Base-by-base conservation (phyloP, 495 filamentous ascomycete species). In the Cladorrhinum samala region DNA sequence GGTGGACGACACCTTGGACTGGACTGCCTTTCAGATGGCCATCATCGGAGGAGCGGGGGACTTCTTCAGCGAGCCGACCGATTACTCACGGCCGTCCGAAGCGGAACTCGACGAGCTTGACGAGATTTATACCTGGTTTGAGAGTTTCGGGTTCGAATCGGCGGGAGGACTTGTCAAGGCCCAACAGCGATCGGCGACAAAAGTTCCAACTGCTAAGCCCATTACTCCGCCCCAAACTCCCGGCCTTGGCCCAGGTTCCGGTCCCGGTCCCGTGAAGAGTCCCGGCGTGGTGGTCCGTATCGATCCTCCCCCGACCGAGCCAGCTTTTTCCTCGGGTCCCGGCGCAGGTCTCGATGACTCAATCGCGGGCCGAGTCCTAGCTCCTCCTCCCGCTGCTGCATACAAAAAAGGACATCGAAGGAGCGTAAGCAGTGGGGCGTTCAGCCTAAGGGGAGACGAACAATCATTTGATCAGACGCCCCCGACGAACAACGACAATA, bases 21-120 rank as follows among this genome's bases (percentile, higher is more conserved):
- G 75, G 77, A 78, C 76, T 17, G 77, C 77, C 9, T 79, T 78
- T 56, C 77, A 81, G 58, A 78, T 79, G 66, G 76, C 78, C 8
- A 78, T 80, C 42, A 63, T 71, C 0, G 76, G 77, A 20, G 74
- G 71, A 5, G 69, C 69, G 14, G 73, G 72, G 27, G 72, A 73
- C 54, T 70, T 69, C 51, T 65, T 75, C 49, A 62, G 63, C 39
- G 72, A 76, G 36, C 58, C 63, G 14, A 71, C 70, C 50, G 73
- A 78, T 52, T 66, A 53, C 36, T 64, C 69, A 16, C 65, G 60
- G 19, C 61, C 60, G 25, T 63, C 60, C 13, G 67, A 66, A 2
- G 62, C 58, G 19, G 69, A 75, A 27, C 65, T 66, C 5, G 60
- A 67, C 46, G 70, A 77, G 47, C 55, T 53, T 1, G 72, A 75